Conservation (phyloP, 2,329 filamentous ascomycete genomes). For the Verticillium longisporum region DNA sequence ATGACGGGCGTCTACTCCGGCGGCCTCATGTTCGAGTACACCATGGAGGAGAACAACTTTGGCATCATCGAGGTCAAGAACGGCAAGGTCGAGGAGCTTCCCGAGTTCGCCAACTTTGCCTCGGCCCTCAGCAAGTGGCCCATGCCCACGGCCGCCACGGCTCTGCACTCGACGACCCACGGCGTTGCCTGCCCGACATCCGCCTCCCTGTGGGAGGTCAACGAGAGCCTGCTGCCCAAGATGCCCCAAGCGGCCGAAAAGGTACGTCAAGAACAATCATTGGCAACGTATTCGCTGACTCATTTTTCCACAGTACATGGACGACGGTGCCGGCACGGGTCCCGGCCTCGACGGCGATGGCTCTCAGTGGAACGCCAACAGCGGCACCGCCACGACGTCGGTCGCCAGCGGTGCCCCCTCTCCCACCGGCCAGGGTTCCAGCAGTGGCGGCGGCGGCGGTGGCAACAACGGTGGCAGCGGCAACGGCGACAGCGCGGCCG, state of each 20-base stretch:
- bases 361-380: conserved; percentile 44
- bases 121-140: conserved; percentile 41
- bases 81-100: conserved; percentile 44
- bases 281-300: neutral
- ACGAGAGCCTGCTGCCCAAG: conserved; percentile 40
- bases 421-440: conserved; percentile 23
- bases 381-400: conserved; percentile 38
- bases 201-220: conserved; percentile 43
- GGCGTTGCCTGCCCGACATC: conserved; percentile 41
- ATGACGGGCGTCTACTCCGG: conserved; percentile 93
- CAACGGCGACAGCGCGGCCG: conserved; percentile 21
- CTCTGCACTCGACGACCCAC: conserved; percentile 37
- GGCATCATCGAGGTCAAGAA: conserved; percentile 67
- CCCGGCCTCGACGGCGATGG: conserved; percentile 46
- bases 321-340: conserved; percentile 43
- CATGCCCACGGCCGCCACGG: conserved; percentile 42
- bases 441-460: conserved; percentile 16
- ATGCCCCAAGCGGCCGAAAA: conserved; percentile 40
- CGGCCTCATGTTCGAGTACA: conserved; percentile 94
- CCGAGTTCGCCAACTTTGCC: conserved; percentile 55
- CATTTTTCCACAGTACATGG: conserved; percentile 39
- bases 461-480: conserved; percentile 19
- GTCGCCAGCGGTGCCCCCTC: conserved; percentile 30
- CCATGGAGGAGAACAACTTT: conserved; percentile 69
- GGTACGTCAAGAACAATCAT: neutral